Evolutionary conservation across 23 red algal species (phyloP), one percentile per base, ranked within the genome.

Genomic region (Gracilariopsis chorda): DNA sequence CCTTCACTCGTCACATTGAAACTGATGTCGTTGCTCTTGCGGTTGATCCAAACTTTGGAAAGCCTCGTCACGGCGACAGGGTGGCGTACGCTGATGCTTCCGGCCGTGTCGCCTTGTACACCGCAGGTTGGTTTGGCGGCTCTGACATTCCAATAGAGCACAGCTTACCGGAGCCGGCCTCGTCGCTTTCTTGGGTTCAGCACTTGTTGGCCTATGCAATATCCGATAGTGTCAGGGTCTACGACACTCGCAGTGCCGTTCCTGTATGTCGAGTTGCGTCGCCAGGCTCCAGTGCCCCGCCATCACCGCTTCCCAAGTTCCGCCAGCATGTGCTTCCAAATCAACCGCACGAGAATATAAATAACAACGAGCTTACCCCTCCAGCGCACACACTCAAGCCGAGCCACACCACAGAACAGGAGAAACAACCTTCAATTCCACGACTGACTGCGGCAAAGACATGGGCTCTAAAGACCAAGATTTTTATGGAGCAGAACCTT

Each of bases 111-210:
- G 46, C 47, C 39, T 48, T 91, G 41, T 74, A 72, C 20, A 91
- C 74, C 1, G 44, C 74, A 0, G 77, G 88, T 32, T 91, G 88
- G 88, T 91, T 91, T 91, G 88, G 88, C 4, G 88, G 88, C 0
- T 68, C 75, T 1, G 88, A 91, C 20, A 55, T 81, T 4, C 47
- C 42, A 13, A 44, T 91, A 37, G 74, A 62, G 27, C 39, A 63
- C 36, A 30, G 29, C 10, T 37, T 69, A 36, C 14, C 43, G 19
- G 75, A 91, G 30, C 64, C 68, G 23, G 61, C 68, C 12, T 44
- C 51, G 24, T 65, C 61, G 24, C 69, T 89, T 56, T 60, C 61
- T 25, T 91, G 88, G 88, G 63, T 91, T 16, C 75, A 82, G 16
- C 45, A 70, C 40, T 57, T 91, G 77, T 45, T 91, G 3, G 88